A percentile compares a stretch with the other conserved stretches of the same genome.
Evolutionary conservation across 192 early-diverging fungal genomes (phyloP).

Genomic region (Funneliformis mosseae): DNA sequence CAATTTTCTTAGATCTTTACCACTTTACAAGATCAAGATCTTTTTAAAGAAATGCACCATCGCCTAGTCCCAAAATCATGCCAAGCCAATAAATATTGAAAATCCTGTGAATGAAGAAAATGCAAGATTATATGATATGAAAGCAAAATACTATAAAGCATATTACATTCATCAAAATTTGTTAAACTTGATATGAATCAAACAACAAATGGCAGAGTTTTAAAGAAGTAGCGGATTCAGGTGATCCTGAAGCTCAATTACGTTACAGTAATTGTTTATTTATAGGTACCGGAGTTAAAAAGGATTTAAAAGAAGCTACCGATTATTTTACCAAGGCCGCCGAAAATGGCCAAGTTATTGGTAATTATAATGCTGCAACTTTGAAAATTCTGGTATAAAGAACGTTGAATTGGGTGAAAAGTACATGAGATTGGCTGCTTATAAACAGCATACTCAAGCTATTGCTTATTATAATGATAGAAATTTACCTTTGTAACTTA

Average conservation of each 20-base stretch:
- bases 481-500: background rate
- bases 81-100: background rate
- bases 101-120: background rate
- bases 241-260: conserved; percentile 2
- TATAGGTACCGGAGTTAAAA: background rate
- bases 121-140: background rate
- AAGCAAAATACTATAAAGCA: background rate
- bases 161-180: background rate
- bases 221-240: conserved; percentile 4
- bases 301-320: background rate
- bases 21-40: background rate
- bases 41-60: background rate
- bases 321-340: background rate
- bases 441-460: background rate
- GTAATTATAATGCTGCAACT: background rate
- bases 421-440: background rate
- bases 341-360: background rate
- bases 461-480: background rate
- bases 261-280: background rate
- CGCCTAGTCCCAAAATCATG: background rate
- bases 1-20: background rate
- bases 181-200: background rate
- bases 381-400: background rate
- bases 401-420: background rate
- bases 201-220: background rate